Conservation (phyloP, 805 yeast genomes). For the Ogataea henricii region DNA sequence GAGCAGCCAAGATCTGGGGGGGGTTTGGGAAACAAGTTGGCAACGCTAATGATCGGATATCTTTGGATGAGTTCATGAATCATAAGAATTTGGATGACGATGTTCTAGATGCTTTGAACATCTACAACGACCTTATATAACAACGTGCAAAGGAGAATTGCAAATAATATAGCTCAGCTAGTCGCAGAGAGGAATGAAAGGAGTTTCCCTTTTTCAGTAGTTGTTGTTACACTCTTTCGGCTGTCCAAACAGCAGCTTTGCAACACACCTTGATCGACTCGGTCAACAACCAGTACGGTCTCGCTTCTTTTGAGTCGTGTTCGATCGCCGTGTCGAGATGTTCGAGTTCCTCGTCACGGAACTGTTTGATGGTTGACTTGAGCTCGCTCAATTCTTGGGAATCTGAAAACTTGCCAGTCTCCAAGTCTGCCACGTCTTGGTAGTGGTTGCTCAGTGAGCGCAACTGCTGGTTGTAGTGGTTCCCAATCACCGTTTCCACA, state of each 20-base stretch:
- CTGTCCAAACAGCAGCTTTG: constrained; percentile 86
- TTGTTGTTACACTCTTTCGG: constrained; percentile 68
- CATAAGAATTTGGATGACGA: constrained; percentile 79
- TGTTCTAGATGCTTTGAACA: constrained; percentile 70
- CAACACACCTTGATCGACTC: constrained; percentile 85
- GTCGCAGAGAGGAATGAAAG: too few relatives aligned
- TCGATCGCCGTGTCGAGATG: constrained; percentile 93
- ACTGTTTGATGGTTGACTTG: constrained; percentile 64
- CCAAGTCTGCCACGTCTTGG: constrained; percentile 43
- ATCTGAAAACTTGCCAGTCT: constrained; percentile 29
- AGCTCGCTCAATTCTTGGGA: constrained; percentile 60
- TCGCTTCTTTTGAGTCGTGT: constrained; percentile 89
- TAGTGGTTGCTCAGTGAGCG: constrained; percentile 72
- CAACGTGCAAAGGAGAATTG: not conserved
- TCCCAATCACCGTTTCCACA: constrained; percentile 96
- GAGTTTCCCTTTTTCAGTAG: too few relatives aligned
- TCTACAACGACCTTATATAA: constrained; percentile 40
- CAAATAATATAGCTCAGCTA: not conserved
- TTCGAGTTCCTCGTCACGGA: constrained; percentile 93
- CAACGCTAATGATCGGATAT: constrained; percentile 68
- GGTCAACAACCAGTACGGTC: constrained; percentile 86
- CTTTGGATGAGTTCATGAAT: constrained; percentile 81
- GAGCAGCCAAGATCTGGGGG: constrained; percentile 77
- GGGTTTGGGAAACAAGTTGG: constrained; percentile 52
- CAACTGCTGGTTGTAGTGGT: constrained; percentile 89